phyloP scores from a whole-genome alignment of 805 yeast genomes.

The Jamesozyma spencerorum region DNA sequence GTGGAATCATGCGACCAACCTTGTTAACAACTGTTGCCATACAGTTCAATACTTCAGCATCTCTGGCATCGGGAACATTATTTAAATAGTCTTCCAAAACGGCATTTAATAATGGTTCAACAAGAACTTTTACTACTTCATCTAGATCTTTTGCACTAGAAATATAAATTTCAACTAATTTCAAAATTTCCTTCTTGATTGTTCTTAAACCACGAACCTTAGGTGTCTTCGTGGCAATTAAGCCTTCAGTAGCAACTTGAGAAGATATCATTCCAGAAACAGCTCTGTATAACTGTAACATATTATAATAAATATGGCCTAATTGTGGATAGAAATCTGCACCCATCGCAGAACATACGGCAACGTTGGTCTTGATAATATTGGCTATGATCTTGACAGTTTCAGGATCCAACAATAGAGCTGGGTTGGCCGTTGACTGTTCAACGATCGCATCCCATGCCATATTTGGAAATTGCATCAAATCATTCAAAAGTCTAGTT shows the following conservation, averaged over 20 bases:
- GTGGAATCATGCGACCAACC: conserved; percentile 82
- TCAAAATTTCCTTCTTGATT: conserved; percentile 86
- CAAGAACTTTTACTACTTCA: conserved; percentile 72
- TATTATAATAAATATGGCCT: conserved; percentile 75
- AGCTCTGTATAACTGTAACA: conserved; percentile 82
- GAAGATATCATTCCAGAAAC: conserved; percentile 79
- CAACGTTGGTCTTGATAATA: conserved; percentile 87
- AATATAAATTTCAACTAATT: conserved; percentile 80
- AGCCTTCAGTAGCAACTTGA: conserved; percentile 69
- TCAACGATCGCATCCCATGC: conserved; percentile 90
- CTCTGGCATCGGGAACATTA: conserved; percentile 93
- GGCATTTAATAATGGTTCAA: conserved; percentile 74
- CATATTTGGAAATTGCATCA: conserved; percentile 86
- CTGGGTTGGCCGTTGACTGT: conserved; percentile 78
- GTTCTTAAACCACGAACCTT: conserved; percentile 93
- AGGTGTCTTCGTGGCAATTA: conserved; percentile 89
- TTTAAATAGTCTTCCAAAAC: conserved; percentile 81
- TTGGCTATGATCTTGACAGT: conserved; percentile 89
- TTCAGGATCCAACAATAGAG: conserved; percentile 65
- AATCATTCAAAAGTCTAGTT: conserved; percentile 60
- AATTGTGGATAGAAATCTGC: conserved; percentile 84
- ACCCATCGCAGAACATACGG: conserved; percentile 91
- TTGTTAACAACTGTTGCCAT: conserved; percentile 82
- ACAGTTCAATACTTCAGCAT: conserved; percentile 94
- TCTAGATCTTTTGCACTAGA: conserved; percentile 79